Evolutionary conservation across 2,329 filamentous ascomycete species (phyloP).

Genomic region (Talaromyces sp.): DNA sequence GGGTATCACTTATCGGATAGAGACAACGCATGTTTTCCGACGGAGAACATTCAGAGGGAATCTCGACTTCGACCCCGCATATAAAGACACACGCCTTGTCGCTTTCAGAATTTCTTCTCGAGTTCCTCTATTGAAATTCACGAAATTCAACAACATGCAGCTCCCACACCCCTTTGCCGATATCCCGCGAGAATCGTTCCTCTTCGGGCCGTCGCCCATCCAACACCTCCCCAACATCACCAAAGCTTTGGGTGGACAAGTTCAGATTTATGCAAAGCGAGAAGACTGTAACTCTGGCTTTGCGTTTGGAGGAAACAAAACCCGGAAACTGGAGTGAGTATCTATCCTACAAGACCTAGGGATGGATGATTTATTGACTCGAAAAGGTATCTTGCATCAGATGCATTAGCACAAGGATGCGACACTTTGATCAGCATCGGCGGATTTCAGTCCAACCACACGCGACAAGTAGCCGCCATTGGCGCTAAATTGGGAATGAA

Average conservation of each 20-base stretch:
- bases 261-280: conserved; percentile 63
- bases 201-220: conserved; percentile 64
- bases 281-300: conserved; percentile 66
- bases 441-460: conserved; percentile 66
- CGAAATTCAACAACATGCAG: conserved; percentile 9
- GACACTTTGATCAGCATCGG: conserved; percentile 63
- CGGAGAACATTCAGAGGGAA: neutral
- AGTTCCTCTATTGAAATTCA: neutral
- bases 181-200: conserved; percentile 57
- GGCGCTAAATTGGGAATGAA: conserved; percentile 52
- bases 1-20: neutral
- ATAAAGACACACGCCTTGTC: neutral
- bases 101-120: neutral
- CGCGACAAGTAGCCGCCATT: conserved; percentile 59
- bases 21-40: neutral
- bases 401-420: conserved; percentile 51
- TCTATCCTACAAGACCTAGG: neutral
- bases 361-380: neutral
- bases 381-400: conserved; percentile 53
- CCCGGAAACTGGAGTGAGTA: conserved; percentile 54
- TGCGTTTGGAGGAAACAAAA: conserved; percentile 65
- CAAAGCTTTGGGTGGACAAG: conserved; percentile 51
- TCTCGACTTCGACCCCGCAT: neutral
- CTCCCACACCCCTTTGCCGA: conserved; percentile 58
- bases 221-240: conserved; percentile 62